Evolutionary conservation across 2,329 filamentous ascomycete genomes (phyloP), one percentile per base, ranked within the genome.

Genomic region (Parastagonospora avenae): DNA sequence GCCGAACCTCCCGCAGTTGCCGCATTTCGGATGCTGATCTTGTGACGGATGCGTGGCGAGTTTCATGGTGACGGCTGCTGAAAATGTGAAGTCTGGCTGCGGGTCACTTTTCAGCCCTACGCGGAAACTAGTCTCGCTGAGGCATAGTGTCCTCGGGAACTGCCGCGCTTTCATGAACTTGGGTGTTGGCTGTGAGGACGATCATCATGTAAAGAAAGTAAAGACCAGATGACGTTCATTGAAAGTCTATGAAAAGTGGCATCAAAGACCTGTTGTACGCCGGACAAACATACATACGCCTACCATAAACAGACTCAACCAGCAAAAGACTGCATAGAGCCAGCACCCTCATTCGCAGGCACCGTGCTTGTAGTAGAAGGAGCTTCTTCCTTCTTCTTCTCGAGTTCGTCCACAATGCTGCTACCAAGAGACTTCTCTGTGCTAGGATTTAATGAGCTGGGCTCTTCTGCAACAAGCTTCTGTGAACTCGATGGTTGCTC

Each of bases 1-100:
- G 48, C 53, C 42, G 45, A 51, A 42, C 50, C 49, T 48, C 48
- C 56, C 52, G 52, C 43, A 28, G 11, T n/a, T 54, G 52, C 57
- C 57, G 54, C 47, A 57, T 37, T 46, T 51, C 52, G 54, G 44
- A 48, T 48, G 42, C 36, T 27, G 50, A 52, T 55, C 43, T 35
- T n/a, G 36, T 53, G 37, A 46, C 33, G 37, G 42, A 50, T 28
- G 36, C 39, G n/a, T 50, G 44, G 41, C 50, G 40, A 47, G 19
- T 42, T 12, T 42, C 32, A 30, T 42, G 33, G 7, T 27, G 28
- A 40, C 7, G 36, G n/a, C 15, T 14, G 31, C 11, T 16, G 15
- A 27, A 24, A 10, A 15, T 31, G 14, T 38, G 42, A 30, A 14
- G n/a, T 32, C 11, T 31, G 42, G 12, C 29, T 37, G 16, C 12